A percentile compares a stretch with the other conserved stretches of the same genome.
These are phyloP conservation scores for Fusarium sp. DNA, from an alignment of 2,329 filamentous ascomycete species.

Conservation along the genomic window DNA sequence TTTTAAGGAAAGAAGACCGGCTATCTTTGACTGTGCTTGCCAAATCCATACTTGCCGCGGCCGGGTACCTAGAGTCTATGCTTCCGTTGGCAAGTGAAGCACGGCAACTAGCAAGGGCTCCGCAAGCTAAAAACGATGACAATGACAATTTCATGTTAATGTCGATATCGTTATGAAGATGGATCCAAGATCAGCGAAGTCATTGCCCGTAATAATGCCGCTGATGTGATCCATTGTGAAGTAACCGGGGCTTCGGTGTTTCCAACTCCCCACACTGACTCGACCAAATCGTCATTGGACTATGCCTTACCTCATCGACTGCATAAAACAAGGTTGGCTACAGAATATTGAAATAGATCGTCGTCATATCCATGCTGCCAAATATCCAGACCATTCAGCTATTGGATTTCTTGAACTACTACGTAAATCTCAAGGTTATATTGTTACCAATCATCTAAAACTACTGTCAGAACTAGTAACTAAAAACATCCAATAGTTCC, in stretches of 20 bases:
- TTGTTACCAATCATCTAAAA: neutral
- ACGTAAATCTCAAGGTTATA: neutral
- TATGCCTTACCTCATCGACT: neutral
- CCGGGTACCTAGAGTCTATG: slow-evolving; percentile 26
- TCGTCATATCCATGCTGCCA: too few relatives aligned
- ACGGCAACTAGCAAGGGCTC: slow-evolving; percentile 18
- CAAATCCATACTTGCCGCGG: slow-evolving; percentile 43
- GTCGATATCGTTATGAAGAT: too few relatives aligned
- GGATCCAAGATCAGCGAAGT: neutral
- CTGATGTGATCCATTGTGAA: slow-evolving; percentile 3
- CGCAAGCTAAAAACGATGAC: slow-evolving; percentile 16
- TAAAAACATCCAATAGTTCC: neutral
- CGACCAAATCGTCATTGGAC: neutral
- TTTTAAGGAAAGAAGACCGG: slow-evolving; percentile 13
- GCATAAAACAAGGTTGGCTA: neutral
- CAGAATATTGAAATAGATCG: neutral
- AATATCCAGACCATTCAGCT: too few relatives aligned
- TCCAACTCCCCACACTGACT: neutral
- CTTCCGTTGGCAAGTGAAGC: neutral
- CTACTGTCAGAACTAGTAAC: neutral
- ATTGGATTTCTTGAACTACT: neutral
- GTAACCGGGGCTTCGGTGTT: neutral
- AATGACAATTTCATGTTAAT: neutral
- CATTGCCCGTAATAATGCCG: neutral
- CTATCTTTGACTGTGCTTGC: slow-evolving; percentile 20